Percentiles rank a stretch among this genome's conserved stretches.
phyloP scores from a whole-genome alignment of 1,139 yeast genomes.

The Candida glucosophila region DNA sequence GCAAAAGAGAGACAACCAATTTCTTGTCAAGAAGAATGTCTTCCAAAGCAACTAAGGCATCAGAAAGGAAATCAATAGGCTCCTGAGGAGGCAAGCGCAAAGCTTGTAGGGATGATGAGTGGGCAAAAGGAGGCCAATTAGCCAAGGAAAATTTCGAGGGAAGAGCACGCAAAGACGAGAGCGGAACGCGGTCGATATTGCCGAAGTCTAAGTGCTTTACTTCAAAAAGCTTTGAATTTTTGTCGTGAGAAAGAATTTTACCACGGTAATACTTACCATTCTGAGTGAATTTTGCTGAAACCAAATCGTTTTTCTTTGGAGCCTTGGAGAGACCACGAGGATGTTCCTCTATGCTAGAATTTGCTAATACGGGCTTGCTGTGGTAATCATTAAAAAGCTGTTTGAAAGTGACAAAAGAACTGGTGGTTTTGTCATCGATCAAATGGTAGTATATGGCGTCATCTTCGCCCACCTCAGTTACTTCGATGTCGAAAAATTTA shows the following conservation, averaged over 20 bases:
- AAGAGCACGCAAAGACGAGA: slow-evolving; percentile 41
- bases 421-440: slow-evolving; percentile 25
- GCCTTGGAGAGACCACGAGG: slow-evolving; percentile 35
- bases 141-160: slow-evolving; percentile 42
- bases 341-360: slow-evolving; percentile 30
- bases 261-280: slow-evolving; percentile 58
- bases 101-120: slow-evolving; percentile 46
- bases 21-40: slow-evolving; percentile 47
- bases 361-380: slow-evolving; percentile 30
- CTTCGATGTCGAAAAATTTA: slow-evolving; percentile 53
- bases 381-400: slow-evolving; percentile 38
- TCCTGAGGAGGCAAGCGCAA: slow-evolving; percentile 52
- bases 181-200: slow-evolving; percentile 40
- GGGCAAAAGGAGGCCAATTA: slow-evolving; percentile 48
- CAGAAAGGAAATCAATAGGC: slow-evolving; percentile 52
- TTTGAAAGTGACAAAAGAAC: slow-evolving; percentile 35
- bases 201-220: slow-evolving; percentile 66
- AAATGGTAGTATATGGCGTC: slow-evolving; percentile 53
- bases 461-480: slow-evolving; percentile 39
- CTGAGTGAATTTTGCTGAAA: slow-evolving; percentile 48
- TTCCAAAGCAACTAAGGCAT: slow-evolving; percentile 50
- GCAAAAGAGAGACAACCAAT: slow-evolving; percentile 50
- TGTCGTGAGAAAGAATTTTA: slow-evolving; percentile 43
- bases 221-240: slow-evolving; percentile 34
- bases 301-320: slow-evolving; percentile 53